Evolutionary conservation across 257 asterid species (phyloP), one percentile per base, ranked within the genome.

Genomic region (Petunia secreta): DNA sequence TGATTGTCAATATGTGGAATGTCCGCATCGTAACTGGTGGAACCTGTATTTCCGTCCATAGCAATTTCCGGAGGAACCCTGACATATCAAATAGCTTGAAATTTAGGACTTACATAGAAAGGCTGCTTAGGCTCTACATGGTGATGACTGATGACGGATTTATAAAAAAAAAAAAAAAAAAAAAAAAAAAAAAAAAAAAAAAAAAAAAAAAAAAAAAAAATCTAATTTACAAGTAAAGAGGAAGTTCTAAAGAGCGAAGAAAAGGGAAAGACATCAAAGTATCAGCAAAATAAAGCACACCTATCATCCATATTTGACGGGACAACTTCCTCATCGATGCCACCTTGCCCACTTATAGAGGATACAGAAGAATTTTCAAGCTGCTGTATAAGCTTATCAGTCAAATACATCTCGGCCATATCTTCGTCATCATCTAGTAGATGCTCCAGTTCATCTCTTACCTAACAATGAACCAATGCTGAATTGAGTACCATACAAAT

Each of bases 401-500:
- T 95, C 82, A 95, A 87, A 87, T 93, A 95, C 99, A 95, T 95
- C 89, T 93, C 99, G 13, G 98, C 99, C 98, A 95, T 93, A 79
- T 95, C 99, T 55, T 93, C 98, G 52, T 95, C 98, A 67, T 95
- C 99, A 43, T 95, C 98, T 10, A 95, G 93, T 89, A 95, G 88
- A 89, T 95, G 97, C 88, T 95, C 99, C 82, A 95, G 81, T 86
- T 95, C 99, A 85, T 93, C 99, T 79, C 97, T 88, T n/a, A 93
- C 99, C 99, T 95, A 86, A 82, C 79, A 80, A 79, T 78, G 39
- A 57, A 64, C 43, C 46, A 71, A 71, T 48, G 60, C 77, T 11
- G 1, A 71, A 46, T 34, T 71, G 77, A 71, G 60, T 16, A 44
- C 58, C 16, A 68, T 25, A 16, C 16, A 68, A 44, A 44, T 4